Percentiles rank a stretch among this genome's conserved stretches.
phyloP scores from a whole-genome alignment of 352 stramenopile genomes.

The Globisporangium megalacanthum region DNA sequence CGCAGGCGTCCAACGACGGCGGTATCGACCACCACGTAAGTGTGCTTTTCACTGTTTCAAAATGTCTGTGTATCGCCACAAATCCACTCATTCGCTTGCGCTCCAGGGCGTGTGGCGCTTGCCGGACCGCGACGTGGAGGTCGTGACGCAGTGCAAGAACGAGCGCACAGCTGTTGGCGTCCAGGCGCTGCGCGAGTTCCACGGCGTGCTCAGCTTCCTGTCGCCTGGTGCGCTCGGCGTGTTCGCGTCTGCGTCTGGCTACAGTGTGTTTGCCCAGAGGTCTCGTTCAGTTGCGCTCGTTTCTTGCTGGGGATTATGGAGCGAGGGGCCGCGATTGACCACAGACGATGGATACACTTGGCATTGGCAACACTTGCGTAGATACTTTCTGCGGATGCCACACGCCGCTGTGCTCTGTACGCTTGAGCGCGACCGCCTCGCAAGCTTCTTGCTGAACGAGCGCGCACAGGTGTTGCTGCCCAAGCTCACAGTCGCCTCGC shows the following conservation, averaged over 20 bases:
- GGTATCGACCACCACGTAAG: slow-evolving; percentile 63
- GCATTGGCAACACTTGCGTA: slow-evolving; percentile 4
- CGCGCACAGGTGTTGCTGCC: slow-evolving; percentile 48
- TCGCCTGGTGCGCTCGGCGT: slow-evolving; percentile 40
- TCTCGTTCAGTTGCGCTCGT: slow-evolving; percentile 11
- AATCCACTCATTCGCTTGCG: not conserved
- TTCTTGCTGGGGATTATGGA: not conserved
- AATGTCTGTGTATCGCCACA: not conserved
- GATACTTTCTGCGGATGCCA: slow-evolving; percentile 59
- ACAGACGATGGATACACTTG: no score
- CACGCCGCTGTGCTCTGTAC: slow-evolving; percentile 59
- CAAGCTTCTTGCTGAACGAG: slow-evolving; percentile 63
- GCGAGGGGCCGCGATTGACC: no score
- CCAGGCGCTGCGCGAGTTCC: slow-evolving; percentile 65
- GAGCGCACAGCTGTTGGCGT: slow-evolving; percentile 64
- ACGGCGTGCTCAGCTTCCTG: slow-evolving; percentile 55
- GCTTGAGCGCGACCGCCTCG: slow-evolving; percentile 34
- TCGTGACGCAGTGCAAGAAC: slow-evolving; percentile 83
- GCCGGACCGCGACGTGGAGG: slow-evolving; percentile 49
- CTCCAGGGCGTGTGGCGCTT: slow-evolving; percentile 56
- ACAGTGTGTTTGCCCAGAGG: slow-evolving; percentile 71
- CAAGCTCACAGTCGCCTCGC: slow-evolving; percentile 51
- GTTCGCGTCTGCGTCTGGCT: slow-evolving; percentile 70
- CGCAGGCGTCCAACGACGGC: slow-evolving; percentile 61
- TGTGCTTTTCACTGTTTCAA: not conserved